Evolutionary conservation across 768 basidiomycete genomes (phyloP).

Genomic region (Pulveroboletus sp.): DNA sequence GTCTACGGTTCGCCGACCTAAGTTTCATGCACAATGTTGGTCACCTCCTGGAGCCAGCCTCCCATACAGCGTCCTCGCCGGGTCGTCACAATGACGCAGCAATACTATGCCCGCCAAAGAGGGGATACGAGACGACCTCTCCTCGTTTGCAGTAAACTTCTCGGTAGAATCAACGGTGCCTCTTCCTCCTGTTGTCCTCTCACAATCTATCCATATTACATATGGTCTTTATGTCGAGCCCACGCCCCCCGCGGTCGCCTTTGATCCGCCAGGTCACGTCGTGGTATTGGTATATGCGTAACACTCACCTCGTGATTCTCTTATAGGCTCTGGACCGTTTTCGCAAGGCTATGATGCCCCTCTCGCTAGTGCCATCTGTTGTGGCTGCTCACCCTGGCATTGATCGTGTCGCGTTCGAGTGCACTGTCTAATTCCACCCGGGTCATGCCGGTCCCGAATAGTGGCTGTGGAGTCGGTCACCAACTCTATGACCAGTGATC

Average conservation of each 20-base stretch:
- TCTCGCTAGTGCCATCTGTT: background rate
- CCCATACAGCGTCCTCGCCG: background rate
- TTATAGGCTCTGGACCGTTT: background rate
- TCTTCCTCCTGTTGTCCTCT: background rate
- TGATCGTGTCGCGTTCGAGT: background rate
- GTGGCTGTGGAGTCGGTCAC: background rate
- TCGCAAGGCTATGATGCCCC: too few relatives aligned
- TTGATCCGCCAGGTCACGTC: constrained; percentile 2
- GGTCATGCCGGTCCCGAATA: background rate
- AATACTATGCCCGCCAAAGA: constrained; percentile 9
- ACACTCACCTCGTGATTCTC: background rate
- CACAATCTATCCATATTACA: constrained; percentile 1
- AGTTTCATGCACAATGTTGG: background rate
- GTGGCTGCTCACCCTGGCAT: constrained; percentile 1
- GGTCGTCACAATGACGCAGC: background rate
- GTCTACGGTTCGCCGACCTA: background rate
- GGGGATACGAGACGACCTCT: constrained; percentile 1
- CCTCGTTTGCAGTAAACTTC: background rate
- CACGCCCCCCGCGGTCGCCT: background rate
- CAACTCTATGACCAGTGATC: background rate
- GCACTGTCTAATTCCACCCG: background rate
- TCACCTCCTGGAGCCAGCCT: background rate
- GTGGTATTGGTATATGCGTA: background rate
- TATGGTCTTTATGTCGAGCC: background rate
- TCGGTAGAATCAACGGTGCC: background rate